These are phyloP conservation scores for Teratosphaeria nubilosa DNA, from an alignment of 2,329 filamentous ascomycete species.

Conservation along the genomic window DNA sequence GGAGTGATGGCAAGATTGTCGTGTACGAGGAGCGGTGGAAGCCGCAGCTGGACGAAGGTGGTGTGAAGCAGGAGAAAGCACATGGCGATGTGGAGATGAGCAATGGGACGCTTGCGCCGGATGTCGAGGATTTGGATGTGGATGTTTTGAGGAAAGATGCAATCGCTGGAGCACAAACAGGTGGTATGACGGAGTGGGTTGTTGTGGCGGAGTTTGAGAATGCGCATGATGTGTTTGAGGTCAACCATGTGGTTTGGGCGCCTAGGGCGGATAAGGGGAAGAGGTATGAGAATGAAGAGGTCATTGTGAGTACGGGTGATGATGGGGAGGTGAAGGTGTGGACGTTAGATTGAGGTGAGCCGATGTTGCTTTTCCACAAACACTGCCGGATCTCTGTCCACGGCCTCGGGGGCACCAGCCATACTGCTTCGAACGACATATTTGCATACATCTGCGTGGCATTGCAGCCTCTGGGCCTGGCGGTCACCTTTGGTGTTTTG, in stretches of 20 bases:
- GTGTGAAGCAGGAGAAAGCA: slow-evolving; percentile 4
- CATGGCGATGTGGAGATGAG: slow-evolving; percentile 16
- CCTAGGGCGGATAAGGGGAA: slow-evolving; percentile 59
- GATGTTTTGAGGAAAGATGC: background rate
- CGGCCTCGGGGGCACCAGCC: too few relatives aligned
- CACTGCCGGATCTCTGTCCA: too few relatives aligned
- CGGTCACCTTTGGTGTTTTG: too few relatives aligned
- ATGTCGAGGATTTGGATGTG: slow-evolving; percentile 4
- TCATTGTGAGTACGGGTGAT: slow-evolving; percentile 83
- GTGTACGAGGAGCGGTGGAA: slow-evolving; percentile 60
- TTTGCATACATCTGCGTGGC: too few relatives aligned
- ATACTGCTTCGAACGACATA: too few relatives aligned
- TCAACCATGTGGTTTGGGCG: slow-evolving; percentile 89
- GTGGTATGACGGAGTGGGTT: slow-evolving; percentile 51
- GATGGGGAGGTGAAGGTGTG: slow-evolving; percentile 82
- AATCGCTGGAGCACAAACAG: background rate
- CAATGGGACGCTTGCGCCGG: slow-evolving; percentile 11
- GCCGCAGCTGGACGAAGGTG: slow-evolving; percentile 10
- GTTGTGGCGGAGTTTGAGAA: slow-evolving; percentile 58
- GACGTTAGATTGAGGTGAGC: slow-evolving; percentile 27
- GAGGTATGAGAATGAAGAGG: slow-evolving; percentile 59
- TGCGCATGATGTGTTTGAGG: slow-evolving; percentile 83
- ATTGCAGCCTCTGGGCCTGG: too few relatives aligned
- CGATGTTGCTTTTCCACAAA: background rate
- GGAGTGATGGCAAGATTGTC: slow-evolving; percentile 73